These are phyloP conservation scores for Theobroma grandiflorum DNA, from an alignment of 441 rosid species.

Conservation along the genomic window DNA sequence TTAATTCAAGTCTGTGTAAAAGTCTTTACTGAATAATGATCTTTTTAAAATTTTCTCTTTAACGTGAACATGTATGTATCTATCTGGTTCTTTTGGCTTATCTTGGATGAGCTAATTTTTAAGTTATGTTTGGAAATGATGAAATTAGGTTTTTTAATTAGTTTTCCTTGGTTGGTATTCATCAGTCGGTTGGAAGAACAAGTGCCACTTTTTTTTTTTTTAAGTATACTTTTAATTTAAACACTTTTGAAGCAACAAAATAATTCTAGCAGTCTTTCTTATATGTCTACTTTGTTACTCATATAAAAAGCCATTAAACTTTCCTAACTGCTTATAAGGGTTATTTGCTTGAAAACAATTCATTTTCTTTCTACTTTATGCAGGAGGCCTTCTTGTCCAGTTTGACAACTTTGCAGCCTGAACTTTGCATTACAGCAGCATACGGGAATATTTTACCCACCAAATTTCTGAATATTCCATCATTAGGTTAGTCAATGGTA, in stretches of 20 bases:
- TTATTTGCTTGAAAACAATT: neutral
- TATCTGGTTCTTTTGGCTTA: neutral
- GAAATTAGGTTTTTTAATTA: neutral
- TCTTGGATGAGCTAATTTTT: too few relatives aligned
- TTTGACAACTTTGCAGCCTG: slow-evolving; percentile 82
- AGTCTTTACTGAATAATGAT: neutral
- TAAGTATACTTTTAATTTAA: neutral
- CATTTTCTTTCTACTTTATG: slow-evolving; percentile 28
- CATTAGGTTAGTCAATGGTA: slow-evolving; percentile 64
- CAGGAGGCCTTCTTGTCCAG: slow-evolving; percentile 73
- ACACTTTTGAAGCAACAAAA: neutral
- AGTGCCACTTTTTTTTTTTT: neutral
- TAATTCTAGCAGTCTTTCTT: neutral
- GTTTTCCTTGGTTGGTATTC: neutral
- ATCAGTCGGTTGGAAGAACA: neutral
- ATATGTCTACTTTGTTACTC: neutral
- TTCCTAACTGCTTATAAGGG: neutral
- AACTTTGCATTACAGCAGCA: slow-evolving; percentile 91
- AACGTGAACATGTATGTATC: neutral
- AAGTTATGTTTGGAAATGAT: neutral
- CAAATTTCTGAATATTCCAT: slow-evolving; percentile 85
- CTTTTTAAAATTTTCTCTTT: neutral
- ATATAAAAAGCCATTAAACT: neutral
- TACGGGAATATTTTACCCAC: slow-evolving; percentile 92
- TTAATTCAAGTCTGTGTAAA: neutral